phyloP scores from a whole-genome alignment of 495 filamentous ascomycete genomes.

The Thermothielavioides terrestris region DNA sequence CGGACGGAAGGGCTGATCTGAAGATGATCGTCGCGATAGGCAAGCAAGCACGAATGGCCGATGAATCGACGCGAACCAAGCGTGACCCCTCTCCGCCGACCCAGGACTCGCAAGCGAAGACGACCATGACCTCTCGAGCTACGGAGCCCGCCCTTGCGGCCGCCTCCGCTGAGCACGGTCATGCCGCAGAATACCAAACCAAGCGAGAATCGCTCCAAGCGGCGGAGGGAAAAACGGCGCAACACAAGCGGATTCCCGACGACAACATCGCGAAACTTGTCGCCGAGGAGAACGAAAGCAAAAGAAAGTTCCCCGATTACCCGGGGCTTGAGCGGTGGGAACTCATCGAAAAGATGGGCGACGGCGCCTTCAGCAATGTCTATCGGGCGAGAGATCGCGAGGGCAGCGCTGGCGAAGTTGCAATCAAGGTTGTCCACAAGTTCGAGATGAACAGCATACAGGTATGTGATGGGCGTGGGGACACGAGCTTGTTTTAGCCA shows the following conservation, averaged over 20 bases:
- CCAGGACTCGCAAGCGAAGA: slow-evolving; percentile 31
- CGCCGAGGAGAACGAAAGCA: slow-evolving; percentile 78
- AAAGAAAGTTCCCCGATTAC: slow-evolving; percentile 80
- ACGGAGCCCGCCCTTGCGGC: slow-evolving; percentile 21
- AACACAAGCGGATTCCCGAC: slow-evolving; percentile 47
- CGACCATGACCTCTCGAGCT: slow-evolving; percentile 14
- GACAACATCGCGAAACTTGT: slow-evolving; percentile 73
- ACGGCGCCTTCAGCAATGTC: slow-evolving; percentile 98
- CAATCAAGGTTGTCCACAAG: slow-evolving; percentile 97
- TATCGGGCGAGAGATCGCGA: slow-evolving; percentile 73
- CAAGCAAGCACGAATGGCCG: slow-evolving; percentile 76
- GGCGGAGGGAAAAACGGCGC: slow-evolving; percentile 27
- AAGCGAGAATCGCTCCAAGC: slow-evolving; percentile 20
- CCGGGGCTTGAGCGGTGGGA: slow-evolving; percentile 88
- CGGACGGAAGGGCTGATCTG: slow-evolving; percentile 22
- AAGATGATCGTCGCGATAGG: slow-evolving; percentile 30
- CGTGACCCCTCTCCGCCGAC: slow-evolving; percentile 50
- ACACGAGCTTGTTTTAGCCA: slow-evolving; percentile 17
- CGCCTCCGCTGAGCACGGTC: slow-evolving; percentile 13
- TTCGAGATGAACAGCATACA: slow-evolving; percentile 97
- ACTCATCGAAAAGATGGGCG: slow-evolving; percentile 94
- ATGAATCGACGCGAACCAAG: slow-evolving; percentile 39
- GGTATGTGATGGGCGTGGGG: slow-evolving; percentile 53
- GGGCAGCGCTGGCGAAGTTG: slow-evolving; percentile 67
- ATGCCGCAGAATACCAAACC: slow-evolving; percentile 47